Base-by-base conservation (phyloP, 225 moss, liverwort and hornwort species). In the Sphagnum contortum region DNA sequence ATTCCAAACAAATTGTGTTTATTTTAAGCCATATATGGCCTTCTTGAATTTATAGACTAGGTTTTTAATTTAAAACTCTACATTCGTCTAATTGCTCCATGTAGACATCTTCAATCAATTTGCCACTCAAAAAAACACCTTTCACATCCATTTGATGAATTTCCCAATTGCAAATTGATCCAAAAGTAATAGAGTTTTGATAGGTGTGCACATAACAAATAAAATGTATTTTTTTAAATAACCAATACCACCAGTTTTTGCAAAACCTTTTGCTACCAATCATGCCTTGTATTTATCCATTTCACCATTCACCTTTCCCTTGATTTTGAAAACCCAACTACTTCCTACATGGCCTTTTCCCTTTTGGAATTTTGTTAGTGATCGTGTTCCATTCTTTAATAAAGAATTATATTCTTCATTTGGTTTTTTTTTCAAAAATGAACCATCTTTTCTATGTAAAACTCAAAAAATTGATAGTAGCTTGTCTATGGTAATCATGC, bases 1-100 rank as follows among this genome's bases (percentile, higher is more conserved):
- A 61, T 69, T 49, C 69, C 69, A 69, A 60, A 59, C 61, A 11
- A 13, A 3, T 2, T 62, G 57, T 50, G 54, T 48, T 48, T 71
- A 64, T 9, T 64, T 65, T 10, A 71, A 63, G 1, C 64, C 56
- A 57, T 57, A 71, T 6, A 71, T 7, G 3, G 56, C 12, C 53
- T 71, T 65, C 5, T 49, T 44, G 5, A 71, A 47, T 12, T 53
- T 2, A 44, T 55, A 71, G 2, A 71, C 56, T 2, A 48, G 8
- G 46, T 57, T 12, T 48, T 9, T 56, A 4, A 0, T 57, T 10
- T 44, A 8, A 29, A 6, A 6, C 11, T 4, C 12, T 47, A 67
- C 14, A 61, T 14, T 60, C 48, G n/a, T 49, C 45, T 44, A 59
- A 60, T 49, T 69, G 69, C 3, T 3, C 2, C 69, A 69, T 69